Evolutionary conservation across 129 eudicot genomes (phyloP).

Genomic region (Smallanthus sonchifolius): DNA sequence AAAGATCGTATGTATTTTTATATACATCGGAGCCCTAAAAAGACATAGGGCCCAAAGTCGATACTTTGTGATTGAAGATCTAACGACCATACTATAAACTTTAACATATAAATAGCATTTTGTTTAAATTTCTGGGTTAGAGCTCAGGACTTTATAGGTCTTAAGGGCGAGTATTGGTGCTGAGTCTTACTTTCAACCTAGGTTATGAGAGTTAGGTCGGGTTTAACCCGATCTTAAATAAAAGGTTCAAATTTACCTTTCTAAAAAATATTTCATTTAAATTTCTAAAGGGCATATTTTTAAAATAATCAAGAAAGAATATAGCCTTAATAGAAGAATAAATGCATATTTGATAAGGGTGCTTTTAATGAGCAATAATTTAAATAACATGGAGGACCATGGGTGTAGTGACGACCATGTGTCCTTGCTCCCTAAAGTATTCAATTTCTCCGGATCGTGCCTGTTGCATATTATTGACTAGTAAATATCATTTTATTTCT

Average conservation of each 20-base stretch:
- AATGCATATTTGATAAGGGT: slow-evolving; percentile 5
- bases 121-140: too few relatives aligned
- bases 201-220: too few relatives aligned
- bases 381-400: slow-evolving; percentile 28
- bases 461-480: slow-evolving; percentile 14
- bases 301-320: not conserved
- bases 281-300: not conserved
- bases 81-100: not conserved
- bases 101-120: not conserved
- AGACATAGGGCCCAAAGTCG: not conserved
- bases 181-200: too few relatives aligned
- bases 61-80: not conserved
- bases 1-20: not conserved
- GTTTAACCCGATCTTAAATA: too few relatives aligned
- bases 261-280: too few relatives aligned
- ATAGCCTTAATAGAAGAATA: not conserved
- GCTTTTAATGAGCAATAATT: slow-evolving; percentile 31
- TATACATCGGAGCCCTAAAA: not conserved
- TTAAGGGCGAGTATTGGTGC: too few relatives aligned
- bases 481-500: not conserved
- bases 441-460: slow-evolving; percentile 37
- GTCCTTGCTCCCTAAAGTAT: slow-evolving; percentile 38
- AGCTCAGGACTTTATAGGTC: too few relatives aligned
- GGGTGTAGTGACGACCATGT: slow-evolving; percentile 36
- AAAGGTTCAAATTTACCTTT: too few relatives aligned